Conservation (phyloP, 2,329 filamentous ascomycete species). For the Trichoderma sp. region DNA sequence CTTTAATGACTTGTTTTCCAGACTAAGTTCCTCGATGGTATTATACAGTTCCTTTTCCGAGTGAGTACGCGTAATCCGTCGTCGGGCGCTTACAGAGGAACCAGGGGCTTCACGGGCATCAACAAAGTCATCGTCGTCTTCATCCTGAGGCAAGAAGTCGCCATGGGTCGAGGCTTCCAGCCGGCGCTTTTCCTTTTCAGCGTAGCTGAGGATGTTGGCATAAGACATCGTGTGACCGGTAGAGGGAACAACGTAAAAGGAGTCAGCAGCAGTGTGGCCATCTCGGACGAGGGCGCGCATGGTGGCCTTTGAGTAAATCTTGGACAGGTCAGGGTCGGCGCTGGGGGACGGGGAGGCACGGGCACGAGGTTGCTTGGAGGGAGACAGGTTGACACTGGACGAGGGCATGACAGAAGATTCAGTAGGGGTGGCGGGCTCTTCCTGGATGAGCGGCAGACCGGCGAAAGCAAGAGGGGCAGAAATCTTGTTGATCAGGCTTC, state of each 20-base stretch:
- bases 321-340: constrained; percentile 73
- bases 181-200: constrained; percentile 65
- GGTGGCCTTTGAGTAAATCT: constrained; percentile 82
- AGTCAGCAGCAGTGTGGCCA: constrained; percentile 65
- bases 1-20: constrained; percentile 86
- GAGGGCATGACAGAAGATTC: constrained; percentile 38
- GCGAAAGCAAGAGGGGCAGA: constrained; percentile 92
- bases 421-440: constrained; percentile 43
- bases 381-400: constrained; percentile 34
- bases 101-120: constrained; percentile 73
- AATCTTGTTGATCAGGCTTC: constrained; percentile 81
- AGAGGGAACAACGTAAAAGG: constrained; percentile 93
- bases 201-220: constrained; percentile 78
- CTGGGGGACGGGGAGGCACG: constrained; percentile 21
- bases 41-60: constrained; percentile 56
- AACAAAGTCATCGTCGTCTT: constrained; percentile 83
- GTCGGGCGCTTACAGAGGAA: constrained; percentile 45
- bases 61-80: constrained; percentile 43
- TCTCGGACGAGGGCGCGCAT: constrained; percentile 75
- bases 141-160: constrained; percentile 45
- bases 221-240: constrained; percentile 92
- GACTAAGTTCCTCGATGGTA: constrained; percentile 81
- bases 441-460: constrained; percentile 73
- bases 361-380: constrained; percentile 38
- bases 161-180: constrained; percentile 52